These are phyloP conservation scores for Colletotrichum navitas DNA, from an alignment of 2,329 filamentous ascomycete genomes.

Conservation along the genomic window DNA sequence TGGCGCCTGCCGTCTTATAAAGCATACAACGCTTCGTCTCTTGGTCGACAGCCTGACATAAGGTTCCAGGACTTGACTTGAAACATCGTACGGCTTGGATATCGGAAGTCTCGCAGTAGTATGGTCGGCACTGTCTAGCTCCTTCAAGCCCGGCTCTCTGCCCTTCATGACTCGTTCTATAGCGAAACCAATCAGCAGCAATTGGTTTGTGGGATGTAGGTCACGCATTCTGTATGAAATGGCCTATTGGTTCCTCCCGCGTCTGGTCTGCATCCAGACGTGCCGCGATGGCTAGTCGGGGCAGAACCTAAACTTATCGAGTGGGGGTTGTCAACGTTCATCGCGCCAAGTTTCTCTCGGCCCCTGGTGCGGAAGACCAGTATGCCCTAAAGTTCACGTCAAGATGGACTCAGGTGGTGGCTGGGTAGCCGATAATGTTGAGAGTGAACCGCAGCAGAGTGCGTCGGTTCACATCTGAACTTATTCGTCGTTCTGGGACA, in stretches of 20 bases:
- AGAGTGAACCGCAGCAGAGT: background rate
- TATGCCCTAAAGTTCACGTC: no score
- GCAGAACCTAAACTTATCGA: background rate
- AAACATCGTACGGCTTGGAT: slow-evolving; percentile 9
- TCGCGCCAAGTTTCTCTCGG: background rate
- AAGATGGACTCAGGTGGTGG: background rate
- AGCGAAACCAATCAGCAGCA: background rate
- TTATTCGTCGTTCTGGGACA: no score
- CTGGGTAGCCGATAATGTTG: no score
- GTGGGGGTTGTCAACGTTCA: background rate
- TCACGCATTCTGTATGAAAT: background rate
- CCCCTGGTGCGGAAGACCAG: background rate
- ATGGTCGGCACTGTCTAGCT: background rate
- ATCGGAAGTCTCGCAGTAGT: background rate
- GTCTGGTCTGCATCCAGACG: background rate
- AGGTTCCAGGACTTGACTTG: background rate
- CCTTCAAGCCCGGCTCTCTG: background rate
- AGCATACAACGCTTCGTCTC: background rate
- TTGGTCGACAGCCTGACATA: background rate
- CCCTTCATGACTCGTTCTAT: background rate
- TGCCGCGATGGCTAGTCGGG: background rate
- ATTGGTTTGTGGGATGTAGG: no score
- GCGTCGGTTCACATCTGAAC: background rate
- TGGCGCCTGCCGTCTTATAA: slow-evolving; percentile 25
- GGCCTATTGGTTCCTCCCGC: background rate